phyloP scores from a whole-genome alignment of 768 basidiomycete genomes.

The Hortiboletus campestris region DNA sequence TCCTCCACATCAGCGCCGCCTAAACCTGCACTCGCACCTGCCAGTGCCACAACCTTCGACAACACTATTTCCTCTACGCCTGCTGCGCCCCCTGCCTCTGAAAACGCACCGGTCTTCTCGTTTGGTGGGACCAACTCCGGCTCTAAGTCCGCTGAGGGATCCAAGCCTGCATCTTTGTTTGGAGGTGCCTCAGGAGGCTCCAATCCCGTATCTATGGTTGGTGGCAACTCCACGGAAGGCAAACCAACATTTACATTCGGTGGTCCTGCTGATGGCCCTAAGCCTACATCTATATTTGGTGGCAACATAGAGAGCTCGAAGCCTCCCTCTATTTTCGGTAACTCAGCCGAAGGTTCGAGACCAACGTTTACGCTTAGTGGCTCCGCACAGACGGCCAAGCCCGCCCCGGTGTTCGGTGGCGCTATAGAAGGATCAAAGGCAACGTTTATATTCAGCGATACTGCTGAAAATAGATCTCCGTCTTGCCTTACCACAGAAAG shows the following conservation, averaged over 20 bases:
- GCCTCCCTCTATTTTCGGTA: conserved; percentile 1
- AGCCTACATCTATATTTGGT: conserved; percentile 13
- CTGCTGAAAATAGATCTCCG: neutral
- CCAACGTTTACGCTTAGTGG: conserved; percentile 8
- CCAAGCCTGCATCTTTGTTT: conserved; percentile 18
- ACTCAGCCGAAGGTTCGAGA: conserved; percentile 6
- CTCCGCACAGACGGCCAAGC: conserved; percentile 5
- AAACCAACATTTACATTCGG: conserved; percentile 17
- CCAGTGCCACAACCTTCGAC: conserved; percentile 16
- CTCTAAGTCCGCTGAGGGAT: conserved; percentile 16
- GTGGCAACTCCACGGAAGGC: conserved; percentile 4
- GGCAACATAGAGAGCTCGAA: conserved; percentile 3
- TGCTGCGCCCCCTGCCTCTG: conserved; percentile 14
- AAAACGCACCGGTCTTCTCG: conserved; percentile 16
- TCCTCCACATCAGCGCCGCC: conserved; percentile 21
- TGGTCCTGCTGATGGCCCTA: conserved; percentile 9
- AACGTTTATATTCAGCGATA: neutral
- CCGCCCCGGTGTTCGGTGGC: neutral
- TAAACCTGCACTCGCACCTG: conserved; percentile 14
- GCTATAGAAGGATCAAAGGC: conserved; percentile 2
- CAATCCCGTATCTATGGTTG: conserved; percentile 2
- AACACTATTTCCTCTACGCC: conserved; percentile 16
- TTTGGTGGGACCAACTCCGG: conserved; percentile 15
- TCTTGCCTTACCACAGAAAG: neutral
- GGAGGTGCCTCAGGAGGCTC: conserved; percentile 8